Conservation (phyloP, 441 rosid genomes). For the Euphorbia celastroides region DNA sequence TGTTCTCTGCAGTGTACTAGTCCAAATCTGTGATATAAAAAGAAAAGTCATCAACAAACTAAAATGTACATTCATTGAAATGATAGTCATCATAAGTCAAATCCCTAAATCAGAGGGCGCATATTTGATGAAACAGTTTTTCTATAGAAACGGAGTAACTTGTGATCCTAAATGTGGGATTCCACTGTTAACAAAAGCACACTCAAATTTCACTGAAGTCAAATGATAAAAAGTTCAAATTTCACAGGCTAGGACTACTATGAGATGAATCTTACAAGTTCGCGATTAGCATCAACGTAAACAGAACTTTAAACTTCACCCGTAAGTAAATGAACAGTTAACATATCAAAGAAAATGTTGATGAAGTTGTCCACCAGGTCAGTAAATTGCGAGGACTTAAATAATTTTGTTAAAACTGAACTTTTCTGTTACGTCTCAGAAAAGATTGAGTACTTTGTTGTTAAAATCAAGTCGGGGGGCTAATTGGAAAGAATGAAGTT, state of each 20-base stretch:
- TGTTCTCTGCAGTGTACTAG: conserved; percentile 95
- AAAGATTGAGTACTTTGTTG: background rate
- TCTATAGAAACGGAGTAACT: background rate
- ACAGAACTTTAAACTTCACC: background rate
- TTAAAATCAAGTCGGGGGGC: background rate
- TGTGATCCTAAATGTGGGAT: background rate
- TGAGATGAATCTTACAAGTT: background rate
- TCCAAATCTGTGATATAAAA: conserved; percentile 68
- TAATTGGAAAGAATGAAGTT: background rate
- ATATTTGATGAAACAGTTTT: background rate
- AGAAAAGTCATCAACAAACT: background rate
- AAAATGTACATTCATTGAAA: background rate
- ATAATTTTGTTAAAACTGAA: background rate
- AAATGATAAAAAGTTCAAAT: background rate
- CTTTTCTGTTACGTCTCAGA: background rate
- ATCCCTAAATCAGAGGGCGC: background rate
- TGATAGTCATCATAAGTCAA: background rate
- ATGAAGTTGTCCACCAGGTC: background rate
- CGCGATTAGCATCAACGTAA: background rate
- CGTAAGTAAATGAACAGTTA: background rate
- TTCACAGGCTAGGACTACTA: background rate
- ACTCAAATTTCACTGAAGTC: background rate
- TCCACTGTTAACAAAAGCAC: background rate
- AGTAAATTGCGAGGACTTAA: background rate
- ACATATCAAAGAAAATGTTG: background rate